Evolutionary conservation across 495 filamentous ascomycete genomes (phyloP), one percentile per base, ranked within the genome.

Genomic region (Apodospora peruviana): DNA sequence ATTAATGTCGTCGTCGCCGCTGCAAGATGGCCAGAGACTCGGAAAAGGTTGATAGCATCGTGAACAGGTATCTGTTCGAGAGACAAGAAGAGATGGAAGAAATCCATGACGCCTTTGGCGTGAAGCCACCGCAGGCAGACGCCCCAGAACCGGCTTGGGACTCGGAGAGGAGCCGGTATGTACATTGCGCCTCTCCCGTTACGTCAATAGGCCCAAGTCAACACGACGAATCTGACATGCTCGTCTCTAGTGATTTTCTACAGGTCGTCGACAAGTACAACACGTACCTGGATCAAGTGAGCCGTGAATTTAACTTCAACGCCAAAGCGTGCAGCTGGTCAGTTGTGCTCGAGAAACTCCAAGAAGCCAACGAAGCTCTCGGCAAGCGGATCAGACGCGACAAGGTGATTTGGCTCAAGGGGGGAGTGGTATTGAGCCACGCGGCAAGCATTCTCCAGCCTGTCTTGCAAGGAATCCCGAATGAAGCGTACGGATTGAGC

Each of bases 401-500:
- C 21, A 42, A 41, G 18, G 40, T 25, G 4, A 40, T 7, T 14
- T 52, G 14, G 37, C n/a, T 25, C 0, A 52, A 43, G 27, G 34
- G 44, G 18, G 35, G 43, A 14, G 43, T 24, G 24, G 39, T 35
- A 3, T 10, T 52, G 20, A 35, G 25, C 18, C 22, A 52, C 37
- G 27, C 47, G n/a, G 32, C 50, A 3, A 52, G 25, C 24, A 8
- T 50, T 10, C 14, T 52, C 5, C 18, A 47, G 23, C 50, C 50
- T 8, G 36, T 19, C 1, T 19, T 52, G n/a, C 37, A 52, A 10
- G 43, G 24, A 19, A 43, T 52, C 24, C 50, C 50, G 9, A 44
- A 52, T 20, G 27, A 52, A 3, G 18, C 47, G 18, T 37, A 38
- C 29, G 41, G 34, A 1, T 18, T 52, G n/a, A 43, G 47, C 27